These are phyloP conservation scores for Salvia miltiorrhiza DNA, from an alignment of 257 asterid species.

Conservation along the genomic window DNA sequence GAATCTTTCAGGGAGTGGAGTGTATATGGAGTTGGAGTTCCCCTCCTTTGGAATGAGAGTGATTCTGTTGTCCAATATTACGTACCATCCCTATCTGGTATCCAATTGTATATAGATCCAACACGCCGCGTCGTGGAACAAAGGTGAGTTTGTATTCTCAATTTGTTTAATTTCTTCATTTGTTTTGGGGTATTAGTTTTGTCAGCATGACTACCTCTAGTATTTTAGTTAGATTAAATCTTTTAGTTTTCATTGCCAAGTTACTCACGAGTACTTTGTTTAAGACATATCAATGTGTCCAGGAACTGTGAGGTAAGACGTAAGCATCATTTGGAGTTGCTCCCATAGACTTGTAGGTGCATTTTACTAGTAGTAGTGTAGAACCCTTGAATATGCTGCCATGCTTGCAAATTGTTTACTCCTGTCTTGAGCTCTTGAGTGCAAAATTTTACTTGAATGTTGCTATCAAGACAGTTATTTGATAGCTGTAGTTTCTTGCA, in stretches of 20 bases:
- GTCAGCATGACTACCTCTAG: background rate
- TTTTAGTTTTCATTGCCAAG: background rate
- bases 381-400: background rate
- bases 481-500: background rate
- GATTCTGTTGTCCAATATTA: conserved; percentile 86
- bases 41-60: conserved; percentile 59
- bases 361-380: background rate
- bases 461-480: background rate
- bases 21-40: conserved; percentile 95
- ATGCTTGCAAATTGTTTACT: background rate
- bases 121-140: conserved; percentile 41
- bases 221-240: background rate
- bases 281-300: background rate
- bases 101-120: conserved; percentile 78
- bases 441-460: background rate
- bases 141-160: conserved; percentile 34
- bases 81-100: conserved; percentile 84
- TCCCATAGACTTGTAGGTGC: background rate
- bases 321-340: background rate
- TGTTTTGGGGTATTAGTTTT: background rate
- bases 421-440: background rate
- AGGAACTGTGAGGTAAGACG: background rate
- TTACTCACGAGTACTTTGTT: background rate
- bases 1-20: conserved; percentile 95
- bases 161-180: background rate